phyloP scores from a whole-genome alignment of 2,329 filamentous ascomycete genomes.

The Pezicula radicicola region DNA sequence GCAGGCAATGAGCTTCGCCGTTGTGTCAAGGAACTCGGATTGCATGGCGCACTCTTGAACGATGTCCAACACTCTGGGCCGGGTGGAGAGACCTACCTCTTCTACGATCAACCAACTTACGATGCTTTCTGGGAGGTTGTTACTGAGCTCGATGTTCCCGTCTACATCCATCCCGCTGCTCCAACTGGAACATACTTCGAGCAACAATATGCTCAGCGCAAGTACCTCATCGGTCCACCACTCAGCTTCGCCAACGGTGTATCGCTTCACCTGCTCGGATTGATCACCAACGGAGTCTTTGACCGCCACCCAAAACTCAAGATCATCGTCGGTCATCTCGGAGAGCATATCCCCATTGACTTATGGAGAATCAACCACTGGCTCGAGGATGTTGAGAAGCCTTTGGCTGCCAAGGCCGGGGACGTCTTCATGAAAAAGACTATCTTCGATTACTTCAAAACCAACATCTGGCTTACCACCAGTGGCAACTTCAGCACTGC shows the following conservation, averaged over 20 bases:
- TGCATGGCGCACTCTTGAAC: slow-evolving; percentile 60
- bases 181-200: slow-evolving; percentile 56
- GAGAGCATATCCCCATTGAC: slow-evolving; percentile 47
- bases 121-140: slow-evolving; percentile 59
- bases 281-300: slow-evolving; percentile 47
- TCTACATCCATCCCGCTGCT: slow-evolving; percentile 59
- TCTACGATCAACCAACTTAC: slow-evolving; percentile 61
- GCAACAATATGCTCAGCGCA: slow-evolving; percentile 55
- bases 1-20: slow-evolving; percentile 48
- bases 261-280: slow-evolving; percentile 52
- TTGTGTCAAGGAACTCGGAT: slow-evolving; percentile 53
- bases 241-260: slow-evolving; percentile 58
- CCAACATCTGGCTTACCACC: slow-evolving; percentile 56
- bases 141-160: slow-evolving; percentile 57
- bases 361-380: slow-evolving; percentile 50
- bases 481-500: slow-evolving; percentile 53
- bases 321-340: slow-evolving; percentile 45
- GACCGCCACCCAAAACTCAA: slow-evolving; percentile 43
- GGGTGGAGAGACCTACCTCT: slow-evolving; percentile 59
- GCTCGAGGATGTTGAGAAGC: slow-evolving; percentile 51
- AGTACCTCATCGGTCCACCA: slow-evolving; percentile 58
- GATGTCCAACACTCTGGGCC: slow-evolving; percentile 56
- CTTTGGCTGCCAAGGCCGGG: slow-evolving; percentile 21
- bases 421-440: slow-evolving; percentile 34
- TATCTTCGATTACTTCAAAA: slow-evolving; percentile 48